Evolutionary conservation across 2,329 filamentous ascomycete species (phyloP), one percentile per base, ranked within the genome.

Genomic region (Rhynchosporium secalis): DNA sequence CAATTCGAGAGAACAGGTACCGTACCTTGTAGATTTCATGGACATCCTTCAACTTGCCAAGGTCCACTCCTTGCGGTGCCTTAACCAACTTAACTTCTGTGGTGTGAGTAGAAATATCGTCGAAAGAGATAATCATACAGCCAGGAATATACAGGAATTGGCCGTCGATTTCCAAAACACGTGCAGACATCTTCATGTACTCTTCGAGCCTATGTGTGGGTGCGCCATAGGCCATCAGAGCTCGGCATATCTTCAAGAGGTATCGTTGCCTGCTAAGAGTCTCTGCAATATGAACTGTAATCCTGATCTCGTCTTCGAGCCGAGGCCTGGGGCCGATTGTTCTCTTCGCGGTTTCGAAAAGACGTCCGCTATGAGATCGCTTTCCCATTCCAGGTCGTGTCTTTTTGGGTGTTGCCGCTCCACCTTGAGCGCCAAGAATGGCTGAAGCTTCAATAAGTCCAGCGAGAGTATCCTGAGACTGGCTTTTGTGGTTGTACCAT

Each of bases 51-150:
- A 93, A 81, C 70, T 88, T 89, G 33, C 89, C 89, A 0, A 93
- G 79, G 72, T 93, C 86, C 9, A 93, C 81, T 1, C 88, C 89
- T 70, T 91, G 88, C 0, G 78, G 76, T 0, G 85, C 83, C 46
- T 87, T 83, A 6, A 92, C 86, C 38, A 92, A 81, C 76, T 91
- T 90, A 65, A 92, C 89, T 72, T 92, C 89, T n/a, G 88, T 88
- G 0, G 90, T 92, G 71, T 92, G 89, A 0, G 89, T 91, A 0
- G 78, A 77, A 4, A 78, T 76, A 75, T 94, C 90, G 71, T 90
- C 92, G 72, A 97, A 96, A 4, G 91, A 94, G 72, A 96, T 89
- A 61, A 97, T 90, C 93, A 97, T 97, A 72, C 91, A 96, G 0
- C 91, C 91, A 0, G 93, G 92, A 36, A 96, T 85, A 73, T 96